phyloP scores from a whole-genome alignment of 2,329 filamentous ascomycete genomes.

The Botrytis aclada region DNA sequence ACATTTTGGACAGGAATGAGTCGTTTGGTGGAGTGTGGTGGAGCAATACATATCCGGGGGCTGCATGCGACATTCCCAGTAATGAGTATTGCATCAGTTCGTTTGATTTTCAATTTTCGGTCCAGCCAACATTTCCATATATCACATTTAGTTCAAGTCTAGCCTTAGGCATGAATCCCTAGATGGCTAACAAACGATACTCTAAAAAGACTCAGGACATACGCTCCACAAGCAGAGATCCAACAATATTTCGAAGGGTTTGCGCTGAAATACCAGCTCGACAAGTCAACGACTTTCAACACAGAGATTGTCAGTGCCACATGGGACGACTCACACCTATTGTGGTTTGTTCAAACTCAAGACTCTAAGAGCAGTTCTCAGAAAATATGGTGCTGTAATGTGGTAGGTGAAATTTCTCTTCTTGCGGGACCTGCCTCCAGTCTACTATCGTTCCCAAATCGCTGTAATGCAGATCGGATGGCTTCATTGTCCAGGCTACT shows the following conservation, averaged over 20 bases:
- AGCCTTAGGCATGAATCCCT: neutral
- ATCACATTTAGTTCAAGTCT: neutral
- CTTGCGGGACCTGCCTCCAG: neutral
- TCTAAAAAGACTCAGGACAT: neutral
- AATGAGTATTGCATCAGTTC: neutral
- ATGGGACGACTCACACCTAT: neutral
- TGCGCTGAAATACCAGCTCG: constrained; percentile 2
- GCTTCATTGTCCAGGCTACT: neutral
- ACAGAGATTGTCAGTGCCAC: neutral
- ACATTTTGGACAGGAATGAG: constrained; percentile 7
- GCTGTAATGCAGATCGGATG: neutral
- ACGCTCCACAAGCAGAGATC: neutral
- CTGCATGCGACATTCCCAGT: constrained; percentile 13
- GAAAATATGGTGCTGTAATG: constrained; percentile 8
- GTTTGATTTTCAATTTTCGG: constrained; percentile 1
- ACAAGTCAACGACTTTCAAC: constrained; percentile 7
- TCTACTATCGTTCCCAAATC: neutral
- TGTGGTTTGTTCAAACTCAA: constrained; percentile 8
- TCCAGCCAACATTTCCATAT: neutral
- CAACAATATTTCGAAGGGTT: constrained; percentile 8
- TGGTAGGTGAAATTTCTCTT: neutral
- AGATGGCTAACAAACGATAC: neutral
- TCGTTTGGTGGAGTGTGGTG: constrained; percentile 9
- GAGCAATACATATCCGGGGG: constrained; percentile 12
- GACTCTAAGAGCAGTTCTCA: neutral